Percentiles rank a stretch among this genome's conserved stretches.
Evolutionary conservation across 1,284 basidiomycete genomes (phyloP).

Genomic region (Trichosporon sp.): DNA sequence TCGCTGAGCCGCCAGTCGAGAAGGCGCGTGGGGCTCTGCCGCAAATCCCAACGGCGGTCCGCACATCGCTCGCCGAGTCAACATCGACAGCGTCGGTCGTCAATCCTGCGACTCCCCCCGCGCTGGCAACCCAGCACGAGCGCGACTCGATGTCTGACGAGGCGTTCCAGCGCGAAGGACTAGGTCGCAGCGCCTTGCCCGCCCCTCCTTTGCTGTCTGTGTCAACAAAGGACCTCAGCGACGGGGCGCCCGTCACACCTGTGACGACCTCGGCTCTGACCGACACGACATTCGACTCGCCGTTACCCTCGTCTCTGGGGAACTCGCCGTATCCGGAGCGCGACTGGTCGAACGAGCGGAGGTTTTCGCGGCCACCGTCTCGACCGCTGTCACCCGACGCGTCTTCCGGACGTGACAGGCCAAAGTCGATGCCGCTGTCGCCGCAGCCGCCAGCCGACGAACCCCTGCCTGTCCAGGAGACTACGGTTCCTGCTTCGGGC

Average conservation of each 20-base stretch:
- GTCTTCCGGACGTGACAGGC: not conserved
- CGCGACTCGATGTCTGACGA: not conserved
- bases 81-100: not conserved
- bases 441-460: not conserved
- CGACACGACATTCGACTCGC: slow-evolving; percentile 1
- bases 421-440: not conserved
- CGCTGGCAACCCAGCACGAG: not conserved
- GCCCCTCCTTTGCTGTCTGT: not conserved
- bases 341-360: not conserved
- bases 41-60: not conserved
- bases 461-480: not conserved
- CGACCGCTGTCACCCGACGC: not conserved
- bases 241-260: not conserved
- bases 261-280: not conserved
- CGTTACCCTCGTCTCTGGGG: not conserved
- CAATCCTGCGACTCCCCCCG: not conserved
- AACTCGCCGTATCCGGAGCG: not conserved
- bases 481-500: not conserved
- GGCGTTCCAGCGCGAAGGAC: not conserved
- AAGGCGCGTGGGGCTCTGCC: not conserved
- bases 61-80: not conserved
- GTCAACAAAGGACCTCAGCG: slow-evolving; percentile 4
- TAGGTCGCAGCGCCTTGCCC: not conserved
- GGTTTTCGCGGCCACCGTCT: not conserved
- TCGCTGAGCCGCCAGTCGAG: not conserved